Evolutionary conservation across 2,329 filamentous ascomycete species (phyloP).

Genomic region (Fusarium austroafricanum): DNA sequence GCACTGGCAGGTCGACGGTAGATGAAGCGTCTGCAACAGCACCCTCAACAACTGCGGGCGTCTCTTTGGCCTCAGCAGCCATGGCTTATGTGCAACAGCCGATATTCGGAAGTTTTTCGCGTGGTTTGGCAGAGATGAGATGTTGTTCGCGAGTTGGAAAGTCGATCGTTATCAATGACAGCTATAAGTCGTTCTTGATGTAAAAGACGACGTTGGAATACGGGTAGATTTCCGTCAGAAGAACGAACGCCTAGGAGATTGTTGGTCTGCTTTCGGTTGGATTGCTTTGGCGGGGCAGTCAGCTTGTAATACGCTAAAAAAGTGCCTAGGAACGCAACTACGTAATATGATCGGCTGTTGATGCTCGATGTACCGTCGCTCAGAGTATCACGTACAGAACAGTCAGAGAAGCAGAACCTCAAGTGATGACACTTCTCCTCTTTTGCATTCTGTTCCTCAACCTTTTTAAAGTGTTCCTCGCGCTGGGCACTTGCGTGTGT

Average conservation of each 20-base stretch:
- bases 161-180: slow-evolving; percentile 22
- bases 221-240: slow-evolving; percentile 18
- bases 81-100: slow-evolving; percentile 39
- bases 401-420: neutral
- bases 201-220: slow-evolving; percentile 19
- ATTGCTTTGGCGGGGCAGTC: slow-evolving; percentile 41
- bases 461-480: slow-evolving; percentile 25
- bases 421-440: slow-evolving; percentile 2
- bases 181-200: slow-evolving; percentile 1
- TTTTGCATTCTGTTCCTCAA: slow-evolving; percentile 1
- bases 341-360: slow-evolving; percentile 21
- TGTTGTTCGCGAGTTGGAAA: slow-evolving; percentile 1
- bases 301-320: slow-evolving; percentile 23
- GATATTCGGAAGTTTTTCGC: slow-evolving; percentile 17
- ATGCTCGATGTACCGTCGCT: neutral
- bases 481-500: slow-evolving; percentile 27
- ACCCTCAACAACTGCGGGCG: slow-evolving; percentile 39
- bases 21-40: slow-evolving; percentile 29
- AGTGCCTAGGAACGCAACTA: slow-evolving; percentile 24
- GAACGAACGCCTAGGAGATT: slow-evolving; percentile 16
- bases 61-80: slow-evolving; percentile 45
- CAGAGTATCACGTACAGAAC: slow-evolving; percentile 20
- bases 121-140: neutral
- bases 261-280: slow-evolving; percentile 5
- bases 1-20: slow-evolving; percentile 48